Percentiles rank a stretch among this genome's conserved stretches.
These are phyloP conservation scores for Mortierella sp. DNA, from an alignment of 371 early-diverging fungal species.

Conservation along the genomic window DNA sequence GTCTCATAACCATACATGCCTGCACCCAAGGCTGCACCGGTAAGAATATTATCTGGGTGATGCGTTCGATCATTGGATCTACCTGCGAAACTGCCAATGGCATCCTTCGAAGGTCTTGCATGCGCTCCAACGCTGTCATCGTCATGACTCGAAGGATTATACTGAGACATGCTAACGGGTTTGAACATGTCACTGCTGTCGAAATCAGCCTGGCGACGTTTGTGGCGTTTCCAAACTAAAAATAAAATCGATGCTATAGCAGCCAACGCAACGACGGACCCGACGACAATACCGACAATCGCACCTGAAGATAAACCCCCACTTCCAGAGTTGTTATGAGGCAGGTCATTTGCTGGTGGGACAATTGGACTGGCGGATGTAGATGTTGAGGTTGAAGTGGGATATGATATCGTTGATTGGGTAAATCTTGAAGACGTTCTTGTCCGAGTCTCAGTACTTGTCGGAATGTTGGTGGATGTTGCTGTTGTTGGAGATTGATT, in stretches of 20 bases:
- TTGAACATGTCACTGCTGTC: not conserved
- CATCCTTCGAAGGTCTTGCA: not conserved
- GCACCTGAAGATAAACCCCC: constrained; percentile 13
- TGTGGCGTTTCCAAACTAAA: constrained; percentile 4
- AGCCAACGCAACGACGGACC: constrained; percentile 10
- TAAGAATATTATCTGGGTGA: not conserved
- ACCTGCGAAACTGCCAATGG: not conserved
- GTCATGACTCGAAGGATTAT: constrained; percentile 1
- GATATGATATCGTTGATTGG: not conserved
- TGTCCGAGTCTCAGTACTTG: not conserved
- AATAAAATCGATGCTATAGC: not conserved
- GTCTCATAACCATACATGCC: constrained; percentile 1
- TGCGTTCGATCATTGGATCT: not conserved
- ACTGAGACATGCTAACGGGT: not conserved
- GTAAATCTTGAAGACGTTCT: not conserved
- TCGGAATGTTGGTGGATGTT: not conserved
- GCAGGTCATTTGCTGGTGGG: constrained; percentile 4
- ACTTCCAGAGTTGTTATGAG: not conserved
- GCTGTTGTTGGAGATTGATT: not conserved
- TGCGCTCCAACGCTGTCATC: not conserved
- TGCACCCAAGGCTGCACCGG: not conserved
- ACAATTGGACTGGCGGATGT: not conserved
- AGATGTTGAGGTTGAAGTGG: not conserved
- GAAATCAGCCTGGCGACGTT: not conserved
- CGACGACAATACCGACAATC: constrained; percentile 30